Base-by-base conservation (phyloP, 2,329 filamentous ascomycete genomes). In the Thelonectria blattea region DNA sequence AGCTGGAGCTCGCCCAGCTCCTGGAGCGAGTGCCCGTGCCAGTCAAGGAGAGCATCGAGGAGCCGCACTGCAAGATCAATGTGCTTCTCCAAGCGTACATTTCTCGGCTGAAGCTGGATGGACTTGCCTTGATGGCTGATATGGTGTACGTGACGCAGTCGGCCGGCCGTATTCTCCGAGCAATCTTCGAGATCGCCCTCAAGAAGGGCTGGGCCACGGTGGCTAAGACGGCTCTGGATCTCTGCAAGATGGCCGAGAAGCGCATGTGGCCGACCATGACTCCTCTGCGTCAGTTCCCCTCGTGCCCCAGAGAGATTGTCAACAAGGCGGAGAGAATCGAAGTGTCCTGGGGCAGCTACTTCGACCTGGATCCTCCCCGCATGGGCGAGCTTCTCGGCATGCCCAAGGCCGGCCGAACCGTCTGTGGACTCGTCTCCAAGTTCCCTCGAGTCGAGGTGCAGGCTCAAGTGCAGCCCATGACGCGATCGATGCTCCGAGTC, bases 181-280 rank as follows among this genome's bases (percentile, higher is more conserved):
- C 95, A 0, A 90, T 99, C 51, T 99, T 98, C 67, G 96, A 99
- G 78, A 98, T 99, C 56, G 90, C 91, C n/a, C 79, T 99, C 66
- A 96, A 94, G 79, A 97, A 97, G 77, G 94, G 94, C 34, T 99
- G 94, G 94, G 88, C 95, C 1, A 90, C 88, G 15, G 95, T 98
- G 3, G 92, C 95, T 9, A 97, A 95, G 79, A 92, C 91, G 63
- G 93, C 95, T 0, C 82, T 99, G 43, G 92, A 97, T 70, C 84
- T 99, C 54, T 99, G 96, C 80, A 99, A 99, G 80, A 98, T 97
- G 92, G 95, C 94, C 0, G 95, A 99, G 81, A 97, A 97, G 83
- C 87, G 96, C 51, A 99, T 99, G 96, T 99, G 95, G 95, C 93
- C 94, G 14, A 98, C 94, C 6, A 99, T 98, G 95, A 92, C 92